Base-by-base conservation (phyloP, 169 alveolate genomes). In the Cytauxzoon felis region DNA sequence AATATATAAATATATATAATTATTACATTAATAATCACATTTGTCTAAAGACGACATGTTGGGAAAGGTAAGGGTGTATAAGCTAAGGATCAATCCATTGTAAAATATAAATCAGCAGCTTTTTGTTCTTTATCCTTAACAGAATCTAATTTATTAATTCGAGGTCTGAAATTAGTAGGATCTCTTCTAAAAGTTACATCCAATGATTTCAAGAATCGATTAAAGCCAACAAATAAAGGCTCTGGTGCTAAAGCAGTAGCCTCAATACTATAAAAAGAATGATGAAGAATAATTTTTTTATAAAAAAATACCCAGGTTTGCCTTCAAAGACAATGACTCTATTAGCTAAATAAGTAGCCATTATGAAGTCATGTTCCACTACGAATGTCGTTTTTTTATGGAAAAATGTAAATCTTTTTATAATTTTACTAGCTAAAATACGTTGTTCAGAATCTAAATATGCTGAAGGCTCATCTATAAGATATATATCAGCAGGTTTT, bases 271-370 rank as follows among this genome's bases (percentile, higher is more conserved):
- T n/a, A 42, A 2, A 33, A 24, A 23, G 26, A 21, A 8, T 42
- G 16, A 54, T 27, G 66, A 70, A 8, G 96, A 94, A 0, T 0
- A 11, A 38, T 26, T 5, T 8, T 33, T 24, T 32, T 41, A 49
- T 65, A 64, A 97, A 89, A 26, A 93, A 93, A 38, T 88, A 88
- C 61, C 99, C 99, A 1, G 99, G 99, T 24, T 87, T 80, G 0
- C 99, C 99, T 38, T 94, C 98, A 78, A 93, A 98, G 34, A 98
- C 98, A 18, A 98, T 93, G 52, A 98, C 99, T 38, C 98, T 94
- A 78, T 98, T 99, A 33, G 99, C 99, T 47, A 98, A 88, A 87
- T 98, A 98, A 18, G 99, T 96, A 27, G 99, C 99, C 99, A 98
- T 98, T 83, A 98, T 97, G 83, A 98, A 98, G 80, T 98, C 99